These are phyloP conservation scores for Colletotrichum musae DNA, from an alignment of 2,329 filamentous ascomycete species.

Conservation along the genomic window DNA sequence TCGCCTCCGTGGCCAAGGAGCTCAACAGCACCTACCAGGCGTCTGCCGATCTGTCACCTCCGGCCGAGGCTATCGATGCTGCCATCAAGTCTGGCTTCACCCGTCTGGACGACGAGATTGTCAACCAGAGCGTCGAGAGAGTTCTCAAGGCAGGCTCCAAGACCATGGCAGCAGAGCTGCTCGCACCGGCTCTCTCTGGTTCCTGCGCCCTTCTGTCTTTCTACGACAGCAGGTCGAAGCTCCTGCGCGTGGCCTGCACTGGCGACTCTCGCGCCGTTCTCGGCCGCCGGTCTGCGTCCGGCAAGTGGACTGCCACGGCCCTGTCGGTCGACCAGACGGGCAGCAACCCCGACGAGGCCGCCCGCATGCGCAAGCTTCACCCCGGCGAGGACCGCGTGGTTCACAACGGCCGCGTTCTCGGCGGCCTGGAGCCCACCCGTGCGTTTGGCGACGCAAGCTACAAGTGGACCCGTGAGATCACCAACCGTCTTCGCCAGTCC, in stretches of 20 bases:
- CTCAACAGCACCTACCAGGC: slow-evolving; percentile 93
- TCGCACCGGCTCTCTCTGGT: slow-evolving; percentile 95
- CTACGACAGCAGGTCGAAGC: slow-evolving; percentile 90
- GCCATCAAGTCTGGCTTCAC: slow-evolving; percentile 95
- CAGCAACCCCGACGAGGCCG: slow-evolving; percentile 86
- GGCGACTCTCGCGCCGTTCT: slow-evolving; percentile 97
- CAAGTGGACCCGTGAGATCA: slow-evolving; percentile 92
- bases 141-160: slow-evolving; percentile 92
- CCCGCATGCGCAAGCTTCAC: slow-evolving; percentile 86
- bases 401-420: slow-evolving; percentile 89
- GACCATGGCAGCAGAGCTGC: slow-evolving; percentile 88
- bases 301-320: slow-evolving; percentile 93
- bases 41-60: slow-evolving; percentile 73
- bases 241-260: slow-evolving; percentile 93
- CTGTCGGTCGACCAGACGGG: slow-evolving; percentile 96
- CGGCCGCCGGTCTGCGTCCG: slow-evolving; percentile 81
- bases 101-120: slow-evolving; percentile 92
- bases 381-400: slow-evolving; percentile 92
- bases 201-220: slow-evolving; percentile 97
- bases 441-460: slow-evolving; percentile 98
- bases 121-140: slow-evolving; percentile 92
- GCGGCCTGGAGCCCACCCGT: slow-evolving; percentile 90
- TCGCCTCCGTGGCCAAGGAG: slow-evolving; percentile 92
- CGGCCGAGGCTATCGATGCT: slow-evolving; percentile 84
- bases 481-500: slow-evolving; percentile 83